phyloP scores from a whole-genome alignment of 805 yeast genomes.

The Barnettozyma vustinii region DNA sequence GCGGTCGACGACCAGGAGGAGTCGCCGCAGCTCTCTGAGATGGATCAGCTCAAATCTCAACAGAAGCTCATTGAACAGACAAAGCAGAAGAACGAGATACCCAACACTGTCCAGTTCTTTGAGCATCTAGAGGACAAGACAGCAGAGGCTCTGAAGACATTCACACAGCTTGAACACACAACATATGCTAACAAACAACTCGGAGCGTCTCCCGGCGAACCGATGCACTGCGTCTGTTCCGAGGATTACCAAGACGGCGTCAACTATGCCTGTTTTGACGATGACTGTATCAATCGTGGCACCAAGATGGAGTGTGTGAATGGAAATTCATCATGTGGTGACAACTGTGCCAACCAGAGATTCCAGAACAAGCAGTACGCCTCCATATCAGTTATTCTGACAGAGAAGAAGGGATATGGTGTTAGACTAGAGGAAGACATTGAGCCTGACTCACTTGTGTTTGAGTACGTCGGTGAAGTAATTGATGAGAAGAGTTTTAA shows the following conservation, averaged over 20 bases:
- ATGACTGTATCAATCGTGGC: slow-evolving; percentile 87
- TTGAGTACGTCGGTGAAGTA: slow-evolving; percentile 93
- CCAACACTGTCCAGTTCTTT: slow-evolving; percentile 20
- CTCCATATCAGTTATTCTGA: slow-evolving; percentile 69
- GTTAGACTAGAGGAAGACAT: slow-evolving; percentile 63
- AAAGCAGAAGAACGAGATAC: slow-evolving; percentile 17
- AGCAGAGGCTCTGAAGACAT: slow-evolving; percentile 59
- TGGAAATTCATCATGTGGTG: slow-evolving; percentile 65
- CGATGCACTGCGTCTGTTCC: slow-evolving; percentile 86
- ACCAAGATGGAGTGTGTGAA: slow-evolving; percentile 89
- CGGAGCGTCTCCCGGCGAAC: slow-evolving; percentile 71
- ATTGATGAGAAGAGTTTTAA: slow-evolving; percentile 76
- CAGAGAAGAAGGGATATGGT: slow-evolving; percentile 87
- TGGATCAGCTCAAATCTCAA: slow-evolving; percentile 16
- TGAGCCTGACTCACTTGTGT: slow-evolving; percentile 63
- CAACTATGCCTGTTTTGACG: slow-evolving; percentile 73
- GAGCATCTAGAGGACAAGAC: slow-evolving; percentile 51
- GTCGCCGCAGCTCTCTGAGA: slow-evolving; percentile 16
- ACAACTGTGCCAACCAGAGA: slow-evolving; percentile 78
- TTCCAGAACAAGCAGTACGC: slow-evolving; percentile 78
- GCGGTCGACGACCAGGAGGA: slow-evolving; percentile 10
- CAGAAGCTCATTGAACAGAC: slow-evolving; percentile 14
- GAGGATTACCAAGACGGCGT: slow-evolving; percentile 41
- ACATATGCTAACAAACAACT: slow-evolving; percentile 54
- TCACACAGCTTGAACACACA: slow-evolving; percentile 51